These are phyloP conservation scores for Phaeolepiota aurea DNA, from an alignment of 768 basidiomycete genomes.

Conservation along the genomic window DNA sequence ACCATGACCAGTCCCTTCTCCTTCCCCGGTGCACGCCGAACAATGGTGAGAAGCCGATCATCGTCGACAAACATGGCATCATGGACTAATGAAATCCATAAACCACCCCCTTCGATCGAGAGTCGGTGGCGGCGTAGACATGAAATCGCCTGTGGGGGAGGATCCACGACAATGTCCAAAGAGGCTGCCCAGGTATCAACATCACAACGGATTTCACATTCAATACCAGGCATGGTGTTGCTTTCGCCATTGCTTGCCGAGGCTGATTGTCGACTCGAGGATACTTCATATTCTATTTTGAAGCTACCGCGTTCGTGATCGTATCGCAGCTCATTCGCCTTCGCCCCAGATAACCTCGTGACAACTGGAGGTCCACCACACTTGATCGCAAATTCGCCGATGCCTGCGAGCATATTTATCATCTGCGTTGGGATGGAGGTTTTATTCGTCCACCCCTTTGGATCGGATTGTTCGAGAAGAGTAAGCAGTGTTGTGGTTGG, in stretches of 20 bases:
- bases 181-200: conserved; percentile 81
- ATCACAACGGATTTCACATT: conserved; percentile 90
- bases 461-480: conserved; percentile 92
- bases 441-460: conserved; percentile 96
- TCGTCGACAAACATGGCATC: conserved; percentile 71
- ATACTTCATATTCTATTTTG: conserved; percentile 77
- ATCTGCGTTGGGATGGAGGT: conserved; percentile 90
- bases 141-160: conserved; percentile 77
- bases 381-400: conserved; percentile 94
- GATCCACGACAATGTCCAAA: conserved; percentile 86
- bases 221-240: conserved; percentile 44
- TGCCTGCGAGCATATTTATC: conserved; percentile 81
- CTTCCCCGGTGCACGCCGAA: conserved; percentile 67
- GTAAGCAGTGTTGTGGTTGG: conserved; percentile 93
- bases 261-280: conserved; percentile 35
- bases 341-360: conserved; percentile 76
- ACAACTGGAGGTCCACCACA: conserved; percentile 91
- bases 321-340: conserved; percentile 65
- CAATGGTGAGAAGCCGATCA: conserved; percentile 67
- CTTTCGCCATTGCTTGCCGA: conserved; percentile 17
- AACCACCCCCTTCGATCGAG: conserved; percentile 79
- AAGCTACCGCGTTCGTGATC: conserved; percentile 82
- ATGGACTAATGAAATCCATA: conserved; percentile 91
- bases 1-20: conserved; percentile 82
- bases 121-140: conserved; percentile 83